phyloP scores from a whole-genome alignment of 306 rosid species.

The Abrus pulchellus region DNA sequence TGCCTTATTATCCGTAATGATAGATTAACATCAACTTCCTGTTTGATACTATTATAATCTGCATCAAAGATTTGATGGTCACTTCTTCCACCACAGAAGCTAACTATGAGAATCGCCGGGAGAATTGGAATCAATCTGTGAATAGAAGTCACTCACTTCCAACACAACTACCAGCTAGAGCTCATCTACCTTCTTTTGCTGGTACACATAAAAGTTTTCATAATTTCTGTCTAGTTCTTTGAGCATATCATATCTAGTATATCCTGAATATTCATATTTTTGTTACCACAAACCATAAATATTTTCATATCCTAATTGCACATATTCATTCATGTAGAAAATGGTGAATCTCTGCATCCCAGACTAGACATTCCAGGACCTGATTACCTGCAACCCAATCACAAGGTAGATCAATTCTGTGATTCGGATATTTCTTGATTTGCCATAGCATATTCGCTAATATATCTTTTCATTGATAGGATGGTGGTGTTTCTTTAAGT shows the following conservation, averaged over 20 bases:
- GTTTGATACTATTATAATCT: conserved; percentile 27
- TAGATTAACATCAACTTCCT: not conserved
- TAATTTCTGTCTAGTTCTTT: conserved; percentile 36
- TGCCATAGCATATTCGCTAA: conserved; percentile 35
- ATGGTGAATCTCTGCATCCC: conserved; percentile 78
- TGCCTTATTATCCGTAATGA: conserved; percentile 18
- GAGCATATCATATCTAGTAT: conserved; percentile 22
- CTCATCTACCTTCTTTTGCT: conserved; percentile 88
- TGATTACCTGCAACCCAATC: conserved; percentile 58
- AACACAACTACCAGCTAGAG: conserved; percentile 87
- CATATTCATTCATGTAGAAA: conserved; percentile 62
- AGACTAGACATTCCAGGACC: conserved; percentile 69
- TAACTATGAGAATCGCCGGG: conserved; percentile 61
- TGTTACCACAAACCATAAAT: not conserved
- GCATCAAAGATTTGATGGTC: conserved; percentile 35
- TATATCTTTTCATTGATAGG: conserved; percentile 52
- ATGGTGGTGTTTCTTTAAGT: conserved; percentile 54
- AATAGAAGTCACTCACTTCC: conserved; percentile 80
- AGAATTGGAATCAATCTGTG: conserved; percentile 69
- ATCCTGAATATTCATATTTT: conserved; percentile 20
- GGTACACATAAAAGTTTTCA: conserved; percentile 55
- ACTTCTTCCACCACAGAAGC: conserved; percentile 60
- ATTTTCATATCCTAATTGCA: conserved; percentile 35
- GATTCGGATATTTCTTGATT: conserved; percentile 41
- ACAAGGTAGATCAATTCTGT: conserved; percentile 63